Conservation (phyloP, 768 basidiomycete genomes). For the Kwoniella newhampshirensis region DNA sequence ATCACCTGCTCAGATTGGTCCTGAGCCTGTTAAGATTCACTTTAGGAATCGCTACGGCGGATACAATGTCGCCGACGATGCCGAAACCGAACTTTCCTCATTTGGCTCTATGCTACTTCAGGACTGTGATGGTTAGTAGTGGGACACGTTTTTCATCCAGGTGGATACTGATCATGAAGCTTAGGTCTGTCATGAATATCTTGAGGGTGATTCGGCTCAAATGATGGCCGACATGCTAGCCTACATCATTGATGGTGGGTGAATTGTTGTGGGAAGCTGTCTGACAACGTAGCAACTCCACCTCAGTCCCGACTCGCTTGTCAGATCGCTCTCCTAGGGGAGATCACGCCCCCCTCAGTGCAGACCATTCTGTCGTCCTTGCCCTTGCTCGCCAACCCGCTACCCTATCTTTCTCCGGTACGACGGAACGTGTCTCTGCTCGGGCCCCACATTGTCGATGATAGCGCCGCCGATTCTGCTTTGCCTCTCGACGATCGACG, state of each 20-base stretch:
- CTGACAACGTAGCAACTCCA: constrained; percentile 28
- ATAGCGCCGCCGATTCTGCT: constrained; percentile 9
- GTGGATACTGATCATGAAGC: background rate
- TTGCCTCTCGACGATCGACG: constrained; percentile 38
- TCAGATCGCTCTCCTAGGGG: constrained; percentile 31
- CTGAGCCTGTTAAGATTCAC: constrained; percentile 32
- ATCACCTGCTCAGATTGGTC: constrained; percentile 20
- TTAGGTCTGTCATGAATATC: constrained; percentile 10
- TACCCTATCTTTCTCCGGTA: constrained; percentile 30
- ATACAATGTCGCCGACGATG: constrained; percentile 10
- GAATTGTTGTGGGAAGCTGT: background rate
- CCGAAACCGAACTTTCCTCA: constrained; percentile 39
- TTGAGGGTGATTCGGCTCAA: background rate
- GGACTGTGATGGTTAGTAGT: constrained; percentile 32
- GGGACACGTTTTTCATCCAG: background rate
- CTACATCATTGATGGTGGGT: constrained; percentile 42
- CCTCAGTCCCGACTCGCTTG: constrained; percentile 28
- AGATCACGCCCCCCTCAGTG: constrained; percentile 13
- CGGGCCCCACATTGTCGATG: background rate
- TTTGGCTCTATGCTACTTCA: constrained; percentile 26
- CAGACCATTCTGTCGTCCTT: constrained; percentile 15
- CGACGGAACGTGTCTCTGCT: constrained; percentile 24
- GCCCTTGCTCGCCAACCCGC: constrained; percentile 8
- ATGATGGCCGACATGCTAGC: constrained; percentile 30
- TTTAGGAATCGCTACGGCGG: constrained; percentile 25